These are phyloP conservation scores for Acarospora socialis DNA, from an alignment of 2,329 filamentous ascomycete genomes.

Conservation along the genomic window DNA sequence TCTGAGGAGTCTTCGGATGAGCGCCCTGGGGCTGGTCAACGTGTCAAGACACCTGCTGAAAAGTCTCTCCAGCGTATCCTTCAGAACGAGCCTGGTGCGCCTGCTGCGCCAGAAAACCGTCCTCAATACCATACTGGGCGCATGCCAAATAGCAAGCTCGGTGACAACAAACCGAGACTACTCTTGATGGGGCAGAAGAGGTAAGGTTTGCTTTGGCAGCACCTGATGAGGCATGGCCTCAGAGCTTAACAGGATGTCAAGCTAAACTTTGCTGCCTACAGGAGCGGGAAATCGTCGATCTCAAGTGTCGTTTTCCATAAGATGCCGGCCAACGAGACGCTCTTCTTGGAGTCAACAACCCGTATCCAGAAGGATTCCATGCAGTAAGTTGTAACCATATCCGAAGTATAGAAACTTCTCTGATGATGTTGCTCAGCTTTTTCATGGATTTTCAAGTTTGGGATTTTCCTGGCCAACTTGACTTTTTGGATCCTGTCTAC, in stretches of 20 bases:
- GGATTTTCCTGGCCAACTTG: conserved; percentile 91
- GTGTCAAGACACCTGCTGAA: too few relatives aligned
- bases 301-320: conserved; percentile 99
- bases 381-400: conserved; percentile 54
- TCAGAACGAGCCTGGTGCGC: conserved; percentile 1
- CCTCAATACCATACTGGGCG: too few relatives aligned
- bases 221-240: conserved; percentile 3
- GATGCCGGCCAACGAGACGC: conserved; percentile 83
- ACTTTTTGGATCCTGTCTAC: conserved; percentile 79
- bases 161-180: conserved; percentile 62
- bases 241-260: conserved; percentile 10
- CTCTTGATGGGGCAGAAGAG: conserved; percentile 91
- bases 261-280: conserved; percentile 25
- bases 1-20: too few relatives aligned
- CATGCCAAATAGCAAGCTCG: conserved; percentile 34
- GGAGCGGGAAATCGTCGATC: conserved; percentile 96
- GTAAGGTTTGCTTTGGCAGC: conserved; percentile 36
- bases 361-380: conserved; percentile 89
- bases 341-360: conserved; percentile 91
- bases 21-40: too few relatives aligned
- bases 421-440: conserved; percentile 46
- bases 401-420: background rate
- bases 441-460: conserved; percentile 99
- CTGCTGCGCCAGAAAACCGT: background rate
- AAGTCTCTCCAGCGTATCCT: background rate